A percentile compares a stretch with the other conserved stretches of the same genome.
phyloP scores from a whole-genome alignment of 495 filamentous ascomycete genomes.

The Hypoxylon crocopeplum region DNA sequence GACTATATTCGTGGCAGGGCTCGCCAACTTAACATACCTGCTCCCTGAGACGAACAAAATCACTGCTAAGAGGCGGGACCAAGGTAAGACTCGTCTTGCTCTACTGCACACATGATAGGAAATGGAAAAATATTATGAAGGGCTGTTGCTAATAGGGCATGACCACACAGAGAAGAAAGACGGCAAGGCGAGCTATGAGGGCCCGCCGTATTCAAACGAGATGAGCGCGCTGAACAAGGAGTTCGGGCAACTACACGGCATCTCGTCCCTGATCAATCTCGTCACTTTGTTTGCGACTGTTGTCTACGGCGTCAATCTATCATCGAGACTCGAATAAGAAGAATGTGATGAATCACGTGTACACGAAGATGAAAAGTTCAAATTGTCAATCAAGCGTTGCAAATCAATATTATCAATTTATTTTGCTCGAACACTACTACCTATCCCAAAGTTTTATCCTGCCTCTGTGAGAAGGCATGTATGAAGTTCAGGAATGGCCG shows the following conservation, averaged over 20 bases:
- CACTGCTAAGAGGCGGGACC: slow-evolving; percentile 76
- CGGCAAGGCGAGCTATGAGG: slow-evolving; percentile 82
- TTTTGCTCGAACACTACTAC: slow-evolving; percentile 6
- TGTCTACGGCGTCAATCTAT: slow-evolving; percentile 75
- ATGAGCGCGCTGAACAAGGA: slow-evolving; percentile 82
- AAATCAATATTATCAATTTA: slow-evolving; percentile 12
- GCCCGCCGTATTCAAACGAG: slow-evolving; percentile 74
- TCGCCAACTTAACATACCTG: slow-evolving; percentile 71
- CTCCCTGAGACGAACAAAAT: slow-evolving; percentile 74
- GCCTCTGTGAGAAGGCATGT: slow-evolving; percentile 3
- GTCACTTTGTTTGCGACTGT: slow-evolving; percentile 68
- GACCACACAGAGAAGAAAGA: slow-evolving; percentile 58
- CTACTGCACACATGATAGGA: not conserved
- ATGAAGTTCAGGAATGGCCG: slow-evolving; percentile 2
- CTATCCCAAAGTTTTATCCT: slow-evolving; percentile 1
- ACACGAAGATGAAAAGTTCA: slow-evolving; percentile 15
- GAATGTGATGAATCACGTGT: slow-evolving; percentile 9
- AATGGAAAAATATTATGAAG: not conserved
- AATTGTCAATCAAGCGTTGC: slow-evolving; percentile 1
- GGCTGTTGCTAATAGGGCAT: slow-evolving; percentile 22
- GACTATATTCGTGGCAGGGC: slow-evolving; percentile 65
- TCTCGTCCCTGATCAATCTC: slow-evolving; percentile 77
- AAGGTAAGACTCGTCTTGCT: too few relatives aligned
- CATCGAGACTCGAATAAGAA: slow-evolving; percentile 58
- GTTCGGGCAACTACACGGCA: slow-evolving; percentile 80